phyloP scores from a whole-genome alignment of 345 rosid species.

The Arabidopsis thaliana region TAIR10.1 NC_003074.8:22612001-22612500 shows the following conservation, averaged over 20 bases:
- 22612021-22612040: constrained; percentile 81
- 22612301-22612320: not conserved
- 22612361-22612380: not conserved
- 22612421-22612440: not conserved
- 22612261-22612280: too few species aligned
- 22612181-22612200: not conserved
- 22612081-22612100: constrained; percentile 67
- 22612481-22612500: not conserved
- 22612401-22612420: constrained; percentile 81
- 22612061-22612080: constrained; percentile 74
- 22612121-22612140: too few species aligned
- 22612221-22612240: too few species aligned
- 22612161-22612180: not conserved
- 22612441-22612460: not conserved
- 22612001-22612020: constrained; percentile 73
- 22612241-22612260: too few species aligned
- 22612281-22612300: too few species aligned
- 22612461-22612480: not conserved
- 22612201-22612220: too few species aligned
- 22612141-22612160: not conserved
- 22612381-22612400: constrained; percentile 80
- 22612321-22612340: not conserved
- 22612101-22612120: not conserved
- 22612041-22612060: constrained; percentile 88
- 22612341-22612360: not conserved